These are phyloP conservation scores for Beauveria scarabaeidicola DNA, from an alignment of 2,329 filamentous ascomycete species.

Conservation along the genomic window DNA sequence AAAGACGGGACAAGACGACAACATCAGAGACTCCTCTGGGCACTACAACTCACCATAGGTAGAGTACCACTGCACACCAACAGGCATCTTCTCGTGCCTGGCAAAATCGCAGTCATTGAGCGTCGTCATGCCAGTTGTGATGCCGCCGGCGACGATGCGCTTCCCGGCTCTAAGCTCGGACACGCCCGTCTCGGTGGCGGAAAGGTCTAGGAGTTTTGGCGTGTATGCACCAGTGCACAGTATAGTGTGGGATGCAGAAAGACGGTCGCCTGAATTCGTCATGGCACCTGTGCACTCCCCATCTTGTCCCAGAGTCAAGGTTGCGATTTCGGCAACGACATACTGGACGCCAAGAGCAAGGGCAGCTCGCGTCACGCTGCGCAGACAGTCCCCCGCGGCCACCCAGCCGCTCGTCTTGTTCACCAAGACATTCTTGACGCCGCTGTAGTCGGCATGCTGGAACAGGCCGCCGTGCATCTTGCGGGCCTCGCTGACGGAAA, in stretches of 20 bases:
- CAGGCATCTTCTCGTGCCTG: slow-evolving; percentile 41
- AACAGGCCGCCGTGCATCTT: slow-evolving; percentile 51
- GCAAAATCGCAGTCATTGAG: slow-evolving; percentile 39
- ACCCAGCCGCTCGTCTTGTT: slow-evolving; percentile 57
- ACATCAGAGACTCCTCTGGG: not conserved
- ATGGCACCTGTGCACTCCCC: slow-evolving; percentile 41
- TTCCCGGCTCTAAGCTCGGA: slow-evolving; percentile 41
- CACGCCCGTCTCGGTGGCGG: slow-evolving; percentile 38
- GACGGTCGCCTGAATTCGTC: slow-evolving; percentile 33
- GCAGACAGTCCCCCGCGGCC: slow-evolving; percentile 50
- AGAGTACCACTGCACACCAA: slow-evolving; percentile 34
- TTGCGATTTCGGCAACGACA: slow-evolving; percentile 41
- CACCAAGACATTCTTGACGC: slow-evolving; percentile 49
- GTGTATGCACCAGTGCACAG: slow-evolving; percentile 52
- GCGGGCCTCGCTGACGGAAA: slow-evolving; percentile 35
- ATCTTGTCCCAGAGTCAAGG: slow-evolving; percentile 36
- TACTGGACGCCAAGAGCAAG: slow-evolving; percentile 52
- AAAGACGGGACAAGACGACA: not conserved
- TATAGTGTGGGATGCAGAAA: slow-evolving; percentile 42
- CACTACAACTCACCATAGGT: slow-evolving; percentile 21
- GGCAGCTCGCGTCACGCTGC: slow-evolving; percentile 43
- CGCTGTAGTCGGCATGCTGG: slow-evolving; percentile 49
- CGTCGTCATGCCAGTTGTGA: slow-evolving; percentile 49
- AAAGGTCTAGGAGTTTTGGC: slow-evolving; percentile 43
- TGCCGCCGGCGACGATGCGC: slow-evolving; percentile 50